phyloP scores from a whole-genome alignment of 768 basidiomycete species.

The Kwoniella europaea region DNA sequence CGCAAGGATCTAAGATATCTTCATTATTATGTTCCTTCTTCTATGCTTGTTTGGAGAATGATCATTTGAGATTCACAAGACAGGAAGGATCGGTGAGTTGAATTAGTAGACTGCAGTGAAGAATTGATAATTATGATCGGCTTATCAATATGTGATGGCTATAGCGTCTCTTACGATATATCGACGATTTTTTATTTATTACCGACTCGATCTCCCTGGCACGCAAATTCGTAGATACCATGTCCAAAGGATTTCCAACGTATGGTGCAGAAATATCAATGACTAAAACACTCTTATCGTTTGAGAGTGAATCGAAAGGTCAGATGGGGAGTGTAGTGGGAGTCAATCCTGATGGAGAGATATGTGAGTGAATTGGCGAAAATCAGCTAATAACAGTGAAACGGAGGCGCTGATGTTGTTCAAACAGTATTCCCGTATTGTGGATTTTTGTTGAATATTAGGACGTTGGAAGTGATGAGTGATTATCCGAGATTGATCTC shows the following conservation, averaged over 20 bases:
- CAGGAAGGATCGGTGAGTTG: conserved; percentile 69
- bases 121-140: too few species aligned
- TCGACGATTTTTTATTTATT: conserved; percentile 94
- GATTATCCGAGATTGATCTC: conserved; percentile 75
- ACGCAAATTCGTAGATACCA: conserved; percentile 70
- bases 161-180: conserved; percentile 77
- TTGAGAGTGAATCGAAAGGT: conserved; percentile 60
- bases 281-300: conserved; percentile 89
- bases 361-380: conserved; percentile 37
- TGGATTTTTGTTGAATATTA: conserved; percentile 78
- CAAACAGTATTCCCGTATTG: conserved; percentile 90
- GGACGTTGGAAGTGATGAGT: conserved; percentile 73
- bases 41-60: conserved; percentile 85
- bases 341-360: conserved; percentile 57
- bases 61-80: conserved; percentile 62
- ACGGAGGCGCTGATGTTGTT: too few species aligned
- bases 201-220: conserved; percentile 72
- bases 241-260: conserved; percentile 85
- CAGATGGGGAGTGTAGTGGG: conserved; percentile 32
- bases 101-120: too few species aligned
- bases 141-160: not conserved
- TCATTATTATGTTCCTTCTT: conserved; percentile 90
- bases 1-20: conserved; percentile 96
- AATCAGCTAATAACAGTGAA: not conserved
- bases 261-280: conserved; percentile 90